Percentiles rank a stretch among this genome's conserved stretches.
Conservation (phyloP, 163 green algal species). For the Scenedesmus sp. region DNA sequence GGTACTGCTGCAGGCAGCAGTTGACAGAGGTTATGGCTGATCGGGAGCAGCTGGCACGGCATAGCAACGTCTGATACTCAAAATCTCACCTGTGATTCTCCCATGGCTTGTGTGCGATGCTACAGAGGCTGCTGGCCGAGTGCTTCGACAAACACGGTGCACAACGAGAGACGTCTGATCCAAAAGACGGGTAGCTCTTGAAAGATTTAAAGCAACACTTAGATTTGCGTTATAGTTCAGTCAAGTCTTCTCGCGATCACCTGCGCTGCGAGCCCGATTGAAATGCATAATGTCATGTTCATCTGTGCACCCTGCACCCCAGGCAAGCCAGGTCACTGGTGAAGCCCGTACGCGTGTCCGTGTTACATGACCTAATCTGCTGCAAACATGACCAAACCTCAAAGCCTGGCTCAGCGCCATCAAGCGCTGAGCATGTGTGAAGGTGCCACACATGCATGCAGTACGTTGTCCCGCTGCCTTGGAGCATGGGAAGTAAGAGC, state of each 20-base stretch:
- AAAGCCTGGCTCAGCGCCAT: too few species aligned
- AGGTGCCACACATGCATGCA: background rate
- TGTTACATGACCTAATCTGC: too few species aligned
- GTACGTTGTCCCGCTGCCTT: background rate
- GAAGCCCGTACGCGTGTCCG: too few species aligned
- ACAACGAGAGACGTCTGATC: conserved; percentile 9
- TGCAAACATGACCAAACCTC: too few species aligned
- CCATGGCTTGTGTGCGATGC: background rate
- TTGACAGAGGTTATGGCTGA: background rate
- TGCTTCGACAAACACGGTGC: background rate
- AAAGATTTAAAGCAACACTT: background rate
- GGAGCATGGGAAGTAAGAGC: background rate
- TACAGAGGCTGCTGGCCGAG: background rate
- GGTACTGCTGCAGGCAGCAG: background rate
- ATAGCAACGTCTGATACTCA: background rate
- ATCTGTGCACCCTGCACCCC: background rate
- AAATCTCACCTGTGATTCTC: conserved; percentile 20
- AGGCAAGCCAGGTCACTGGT: background rate
- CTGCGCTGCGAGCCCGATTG: background rate
- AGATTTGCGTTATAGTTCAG: background rate
- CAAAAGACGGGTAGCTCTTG: background rate
- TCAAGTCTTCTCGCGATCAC: background rate
- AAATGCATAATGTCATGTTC: conserved; percentile 10
- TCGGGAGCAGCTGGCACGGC: background rate
- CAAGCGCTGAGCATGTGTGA: background rate